Conservation (phyloP, 2,329 filamentous ascomycete genomes). For the Cladosporium phlei region DNA sequence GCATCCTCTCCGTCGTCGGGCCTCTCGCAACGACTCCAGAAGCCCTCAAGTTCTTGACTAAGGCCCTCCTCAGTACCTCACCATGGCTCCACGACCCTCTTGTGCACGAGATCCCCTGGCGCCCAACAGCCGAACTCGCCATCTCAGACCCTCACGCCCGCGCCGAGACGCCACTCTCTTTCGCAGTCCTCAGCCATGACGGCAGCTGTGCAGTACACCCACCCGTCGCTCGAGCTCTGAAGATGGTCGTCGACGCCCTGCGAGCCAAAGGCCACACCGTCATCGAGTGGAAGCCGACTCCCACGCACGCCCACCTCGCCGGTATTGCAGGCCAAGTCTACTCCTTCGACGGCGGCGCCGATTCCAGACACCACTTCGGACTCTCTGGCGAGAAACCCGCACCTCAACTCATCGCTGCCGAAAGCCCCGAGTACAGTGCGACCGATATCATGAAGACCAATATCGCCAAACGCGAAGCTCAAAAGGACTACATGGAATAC, state of each 20-base stretch:
- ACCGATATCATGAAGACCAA: constrained; percentile 46
- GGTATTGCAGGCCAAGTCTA: constrained; percentile 36
- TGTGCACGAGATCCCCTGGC: constrained; percentile 62
- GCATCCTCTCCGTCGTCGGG: constrained; percentile 58
- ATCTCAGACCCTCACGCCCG: constrained; percentile 24
- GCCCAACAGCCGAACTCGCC: constrained; percentile 44
- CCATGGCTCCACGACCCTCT: constrained; percentile 66
- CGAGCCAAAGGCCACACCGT: constrained; percentile 52
- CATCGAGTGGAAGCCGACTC: constrained; percentile 56
- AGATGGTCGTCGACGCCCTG: constrained; percentile 47
- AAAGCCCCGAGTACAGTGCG: constrained; percentile 36
- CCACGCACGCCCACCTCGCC: constrained; percentile 38
- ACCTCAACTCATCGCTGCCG: constrained; percentile 39
- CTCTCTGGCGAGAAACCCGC: constrained; percentile 53
- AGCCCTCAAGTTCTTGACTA: constrained; percentile 52
- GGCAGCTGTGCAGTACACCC: constrained; percentile 50
- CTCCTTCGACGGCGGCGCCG: constrained; percentile 48
- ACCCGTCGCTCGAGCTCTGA: constrained; percentile 53
- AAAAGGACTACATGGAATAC: constrained; percentile 59
- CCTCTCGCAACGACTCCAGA: constrained; percentile 55
- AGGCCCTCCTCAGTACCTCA: constrained; percentile 51
- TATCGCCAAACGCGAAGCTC: constrained; percentile 50
- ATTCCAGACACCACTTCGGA: constrained; percentile 47
- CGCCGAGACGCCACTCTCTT: constrained; percentile 39
- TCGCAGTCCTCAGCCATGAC: constrained; percentile 54